Conservation (phyloP, 805 yeast species). For the Komagataella phaffii region DNA sequence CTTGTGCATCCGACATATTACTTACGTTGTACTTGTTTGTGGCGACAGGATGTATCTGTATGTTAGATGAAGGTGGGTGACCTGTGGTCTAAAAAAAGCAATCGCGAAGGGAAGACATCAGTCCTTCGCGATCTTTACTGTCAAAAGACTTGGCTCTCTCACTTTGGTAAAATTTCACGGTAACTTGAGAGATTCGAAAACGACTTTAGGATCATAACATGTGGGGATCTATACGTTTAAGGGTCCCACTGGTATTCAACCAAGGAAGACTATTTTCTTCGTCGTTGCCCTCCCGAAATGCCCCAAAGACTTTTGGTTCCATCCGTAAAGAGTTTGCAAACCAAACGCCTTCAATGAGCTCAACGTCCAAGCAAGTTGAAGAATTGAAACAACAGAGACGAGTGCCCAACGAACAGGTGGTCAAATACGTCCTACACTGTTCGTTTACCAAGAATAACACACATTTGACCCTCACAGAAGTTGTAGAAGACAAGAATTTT, state of each 20-base stretch:
- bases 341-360: conserved; percentile 2
- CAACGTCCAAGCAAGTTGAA: conserved; percentile 1
- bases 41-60: background rate
- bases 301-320: conserved; percentile 12
- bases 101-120: background rate
- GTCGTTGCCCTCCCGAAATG: background rate
- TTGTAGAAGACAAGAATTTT: conserved; percentile 49
- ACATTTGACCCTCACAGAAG: conserved; percentile 60
- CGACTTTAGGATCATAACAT: background rate
- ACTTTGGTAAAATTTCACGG: background rate
- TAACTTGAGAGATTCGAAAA: background rate
- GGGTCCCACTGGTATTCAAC: background rate
- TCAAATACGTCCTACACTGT: conserved; percentile 66
- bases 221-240: background rate
- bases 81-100: background rate
- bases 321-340: conserved; percentile 5
- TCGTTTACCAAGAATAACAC: conserved; percentile 76
- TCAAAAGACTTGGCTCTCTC: background rate
- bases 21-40: background rate
- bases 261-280: background rate
- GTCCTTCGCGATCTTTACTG: background rate
- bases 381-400: conserved; percentile 2
- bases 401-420: conserved; percentile 15
- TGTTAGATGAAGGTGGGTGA: background rate
- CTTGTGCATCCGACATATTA: background rate